Conservation (phyloP, 805 yeast genomes). For the Candida odintsovae region DNA sequence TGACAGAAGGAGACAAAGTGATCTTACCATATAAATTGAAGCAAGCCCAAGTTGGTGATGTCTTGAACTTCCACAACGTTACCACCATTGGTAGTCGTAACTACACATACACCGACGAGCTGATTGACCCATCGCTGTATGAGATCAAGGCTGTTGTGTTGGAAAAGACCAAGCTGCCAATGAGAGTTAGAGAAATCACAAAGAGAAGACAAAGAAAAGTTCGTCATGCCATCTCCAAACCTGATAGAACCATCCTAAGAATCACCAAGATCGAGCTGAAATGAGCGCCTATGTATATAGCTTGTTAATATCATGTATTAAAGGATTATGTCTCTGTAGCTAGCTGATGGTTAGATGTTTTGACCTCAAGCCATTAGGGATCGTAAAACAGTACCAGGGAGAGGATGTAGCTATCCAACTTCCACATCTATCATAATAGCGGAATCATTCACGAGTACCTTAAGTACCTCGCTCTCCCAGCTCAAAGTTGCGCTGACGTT, state of each 20-base stretch:
- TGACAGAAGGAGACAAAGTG: conserved; percentile 85
- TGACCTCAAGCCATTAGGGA: too few relatives aligned
- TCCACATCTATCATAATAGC: too few relatives aligned
- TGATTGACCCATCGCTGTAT: conserved; percentile 48
- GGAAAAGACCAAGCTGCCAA: conserved; percentile 82
- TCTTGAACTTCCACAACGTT: conserved; percentile 66
- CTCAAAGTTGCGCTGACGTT: background rate
- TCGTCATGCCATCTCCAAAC: conserved; percentile 60
- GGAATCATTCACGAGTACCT: too few relatives aligned
- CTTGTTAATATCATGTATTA: background rate
- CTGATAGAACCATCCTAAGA: conserved; percentile 70
- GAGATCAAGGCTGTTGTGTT: conserved; percentile 69
- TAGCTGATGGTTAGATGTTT: background rate
- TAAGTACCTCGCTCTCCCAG: too few relatives aligned
- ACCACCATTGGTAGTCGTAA: conserved; percentile 81
- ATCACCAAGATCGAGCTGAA: conserved; percentile 56
- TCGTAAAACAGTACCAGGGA: too few relatives aligned
- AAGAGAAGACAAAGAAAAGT: conserved; percentile 77
- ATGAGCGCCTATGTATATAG: conserved; percentile 3
- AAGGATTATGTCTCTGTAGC: background rate
- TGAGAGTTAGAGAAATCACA: conserved; percentile 65
- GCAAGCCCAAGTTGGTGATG: conserved; percentile 78
- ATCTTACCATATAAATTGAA: conserved; percentile 74
- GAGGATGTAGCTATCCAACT: too few relatives aligned
- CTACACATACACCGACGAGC: conserved; percentile 56